phyloP scores from a whole-genome alignment of 306 rosid genomes.

The Leucaena leucocephala region DNA sequence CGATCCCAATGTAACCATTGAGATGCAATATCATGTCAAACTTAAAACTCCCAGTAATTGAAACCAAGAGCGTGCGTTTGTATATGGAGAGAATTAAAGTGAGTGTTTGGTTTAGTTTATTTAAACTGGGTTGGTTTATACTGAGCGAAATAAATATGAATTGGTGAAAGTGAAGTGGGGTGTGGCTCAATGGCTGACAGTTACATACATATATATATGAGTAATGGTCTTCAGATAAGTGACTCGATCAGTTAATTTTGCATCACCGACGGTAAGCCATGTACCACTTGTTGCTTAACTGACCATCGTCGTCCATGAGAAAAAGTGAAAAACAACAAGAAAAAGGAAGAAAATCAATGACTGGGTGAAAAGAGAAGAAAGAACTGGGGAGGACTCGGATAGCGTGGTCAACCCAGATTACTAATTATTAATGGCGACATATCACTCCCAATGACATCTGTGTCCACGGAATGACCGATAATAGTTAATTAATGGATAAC shows the following conservation, averaged over 20 bases:
- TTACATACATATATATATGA: background rate
- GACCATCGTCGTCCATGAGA: background rate
- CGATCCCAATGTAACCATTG: background rate
- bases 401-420: background rate
- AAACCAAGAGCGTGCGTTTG: background rate
- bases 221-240: background rate
- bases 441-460: background rate
- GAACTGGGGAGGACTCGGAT: background rate
- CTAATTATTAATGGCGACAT: background rate
- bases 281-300: background rate
- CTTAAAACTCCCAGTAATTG: background rate
- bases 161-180: background rate
- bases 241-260: background rate
- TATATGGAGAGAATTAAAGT: background rate
- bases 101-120: no score
- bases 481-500: background rate
- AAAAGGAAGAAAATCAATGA: background rate
- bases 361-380: background rate
- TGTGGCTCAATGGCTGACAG: background rate
- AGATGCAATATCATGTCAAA: background rate
- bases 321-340: background rate
- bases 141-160: background rate
- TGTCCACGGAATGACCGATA: background rate
- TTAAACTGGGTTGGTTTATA: background rate
- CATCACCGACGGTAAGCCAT: background rate